Evolutionary conservation across 139 green algal genomes (phyloP).

Genomic region (Pedinophyceae sp.): DNA sequence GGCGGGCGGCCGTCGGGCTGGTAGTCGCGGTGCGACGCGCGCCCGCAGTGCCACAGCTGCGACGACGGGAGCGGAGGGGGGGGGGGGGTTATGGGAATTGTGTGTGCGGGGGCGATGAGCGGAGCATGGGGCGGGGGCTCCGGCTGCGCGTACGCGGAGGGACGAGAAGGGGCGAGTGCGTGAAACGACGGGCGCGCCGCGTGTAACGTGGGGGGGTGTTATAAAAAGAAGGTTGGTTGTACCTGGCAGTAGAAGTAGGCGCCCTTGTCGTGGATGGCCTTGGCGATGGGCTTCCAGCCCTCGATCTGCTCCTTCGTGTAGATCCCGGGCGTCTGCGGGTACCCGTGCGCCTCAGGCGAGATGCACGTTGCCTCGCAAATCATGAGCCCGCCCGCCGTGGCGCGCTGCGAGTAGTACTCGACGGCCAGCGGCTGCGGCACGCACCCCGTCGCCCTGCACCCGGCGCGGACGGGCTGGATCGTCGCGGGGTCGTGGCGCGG

Average conservation of each 20-base stretch:
- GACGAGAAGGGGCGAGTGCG: not conserved
- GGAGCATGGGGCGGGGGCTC: too few relatives aligned
- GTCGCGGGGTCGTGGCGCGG: too few relatives aligned
- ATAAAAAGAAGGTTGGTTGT: too few relatives aligned
- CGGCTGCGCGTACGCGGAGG: too few relatives aligned
- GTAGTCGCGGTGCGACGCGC: slow-evolving; percentile 32
- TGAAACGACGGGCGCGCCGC: slow-evolving; percentile 21
- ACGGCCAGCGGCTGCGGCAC: too few relatives aligned
- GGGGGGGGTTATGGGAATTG: too few relatives aligned
- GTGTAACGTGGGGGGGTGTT: too few relatives aligned
- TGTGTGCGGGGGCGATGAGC: not conserved
- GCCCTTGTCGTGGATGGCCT: slow-evolving; percentile 54
- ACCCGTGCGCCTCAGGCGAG: slow-evolving; percentile 22
- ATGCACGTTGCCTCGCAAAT: slow-evolving; percentile 45
- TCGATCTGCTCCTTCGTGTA: slow-evolving; percentile 60
- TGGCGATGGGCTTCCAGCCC: slow-evolving; percentile 60
- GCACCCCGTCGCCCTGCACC: too few relatives aligned
- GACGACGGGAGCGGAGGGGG: too few relatives aligned
- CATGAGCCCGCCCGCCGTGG: slow-evolving; percentile 35
- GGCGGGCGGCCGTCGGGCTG: slow-evolving; percentile 31
- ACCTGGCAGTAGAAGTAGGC: slow-evolving; percentile 60
- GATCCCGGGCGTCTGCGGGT: slow-evolving; percentile 47
- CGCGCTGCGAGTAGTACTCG: slow-evolving; percentile 41
- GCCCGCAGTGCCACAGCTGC: slow-evolving; percentile 10
- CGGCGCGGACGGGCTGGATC: too few relatives aligned